Percentiles rank a stretch among this genome's conserved stretches.
phyloP scores from a whole-genome alignment of 208 protist species.

The Leishmania tarentolae region DNA sequence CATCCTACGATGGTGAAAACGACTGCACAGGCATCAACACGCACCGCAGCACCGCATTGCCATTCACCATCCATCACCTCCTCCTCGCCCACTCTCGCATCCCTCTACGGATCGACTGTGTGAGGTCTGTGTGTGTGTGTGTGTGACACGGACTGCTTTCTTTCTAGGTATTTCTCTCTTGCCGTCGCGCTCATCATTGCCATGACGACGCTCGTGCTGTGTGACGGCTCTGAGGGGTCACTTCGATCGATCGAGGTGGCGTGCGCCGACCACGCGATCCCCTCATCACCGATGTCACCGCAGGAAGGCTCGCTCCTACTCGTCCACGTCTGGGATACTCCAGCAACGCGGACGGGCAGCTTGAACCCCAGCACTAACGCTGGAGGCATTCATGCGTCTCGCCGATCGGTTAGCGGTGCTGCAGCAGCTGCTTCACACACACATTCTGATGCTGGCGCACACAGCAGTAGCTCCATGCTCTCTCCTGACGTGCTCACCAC shows the following conservation, averaged over 20 bases:
- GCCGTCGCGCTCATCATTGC: not conserved
- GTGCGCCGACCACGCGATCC: conserved; percentile 29
- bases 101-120: not conserved
- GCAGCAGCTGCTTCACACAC: not conserved
- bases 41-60: not conserved
- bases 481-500: conserved; percentile 39
- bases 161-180: not conserved
- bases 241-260: conserved; percentile 72
- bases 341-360: not conserved
- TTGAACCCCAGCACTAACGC: not conserved
- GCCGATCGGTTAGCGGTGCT: conserved; percentile 1
- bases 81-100: not conserved
- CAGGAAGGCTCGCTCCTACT: conserved; percentile 66
- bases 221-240: conserved; percentile 73
- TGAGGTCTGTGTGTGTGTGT: too few species aligned
- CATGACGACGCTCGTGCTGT: conserved; percentile 61
- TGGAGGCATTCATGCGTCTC: not conserved
- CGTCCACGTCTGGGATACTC: conserved; percentile 60
- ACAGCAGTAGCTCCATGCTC: conserved; percentile 13
- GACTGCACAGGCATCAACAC: not conserved
- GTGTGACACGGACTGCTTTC: not conserved
- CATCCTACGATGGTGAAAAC: not conserved
- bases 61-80: not conserved
- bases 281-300: conserved; percentile 34
- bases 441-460: not conserved